phyloP scores from a whole-genome alignment of 2,329 filamentous ascomycete species.

The Fusarium sp. region DNA sequence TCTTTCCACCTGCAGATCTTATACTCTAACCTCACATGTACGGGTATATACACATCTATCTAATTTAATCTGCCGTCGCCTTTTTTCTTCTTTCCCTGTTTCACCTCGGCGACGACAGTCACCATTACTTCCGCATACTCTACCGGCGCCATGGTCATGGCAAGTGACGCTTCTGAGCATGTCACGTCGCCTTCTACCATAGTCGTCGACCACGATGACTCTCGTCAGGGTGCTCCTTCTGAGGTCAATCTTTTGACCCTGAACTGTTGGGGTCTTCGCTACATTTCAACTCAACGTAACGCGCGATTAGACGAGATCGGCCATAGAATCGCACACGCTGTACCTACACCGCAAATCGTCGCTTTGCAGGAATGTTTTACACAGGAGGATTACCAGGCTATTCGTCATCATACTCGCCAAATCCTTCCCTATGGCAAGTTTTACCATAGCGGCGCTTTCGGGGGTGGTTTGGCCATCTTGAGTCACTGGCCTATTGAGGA shows the following conservation, averaged over 20 bases:
- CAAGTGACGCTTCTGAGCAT: slow-evolving; percentile 33
- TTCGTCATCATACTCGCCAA: slow-evolving; percentile 76
- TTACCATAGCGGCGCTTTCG: slow-evolving; percentile 90
- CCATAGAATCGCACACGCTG: slow-evolving; percentile 74
- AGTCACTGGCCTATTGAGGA: slow-evolving; percentile 94
- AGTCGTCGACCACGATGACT: slow-evolving; percentile 38
- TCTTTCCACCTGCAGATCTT: slow-evolving; percentile 9
- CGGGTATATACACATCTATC: background rate
- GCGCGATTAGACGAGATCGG: slow-evolving; percentile 88
- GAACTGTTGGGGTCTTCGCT: slow-evolving; percentile 98
- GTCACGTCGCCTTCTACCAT: slow-evolving; percentile 38
- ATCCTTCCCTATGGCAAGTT: slow-evolving; percentile 92
- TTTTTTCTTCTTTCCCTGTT: background rate
- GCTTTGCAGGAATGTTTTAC: slow-evolving; percentile 97
- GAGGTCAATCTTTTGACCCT: slow-evolving; percentile 85
- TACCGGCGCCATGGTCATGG: slow-evolving; percentile 37
- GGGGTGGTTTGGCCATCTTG: slow-evolving; percentile 87
- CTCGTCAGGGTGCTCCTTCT: slow-evolving; percentile 54
- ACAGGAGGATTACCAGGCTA: slow-evolving; percentile 81
- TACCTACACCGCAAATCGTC: slow-evolving; percentile 82
- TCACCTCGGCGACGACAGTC: slow-evolving; percentile 1
- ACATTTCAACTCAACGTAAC: slow-evolving; percentile 79
- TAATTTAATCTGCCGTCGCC: background rate
- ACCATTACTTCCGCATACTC: slow-evolving; percentile 28
- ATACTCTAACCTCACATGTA: background rate